Evolutionary conservation across 768 basidiomycete species (phyloP), one percentile per base, ranked within the genome.

Genomic region (Serendipita sp.): DNA sequence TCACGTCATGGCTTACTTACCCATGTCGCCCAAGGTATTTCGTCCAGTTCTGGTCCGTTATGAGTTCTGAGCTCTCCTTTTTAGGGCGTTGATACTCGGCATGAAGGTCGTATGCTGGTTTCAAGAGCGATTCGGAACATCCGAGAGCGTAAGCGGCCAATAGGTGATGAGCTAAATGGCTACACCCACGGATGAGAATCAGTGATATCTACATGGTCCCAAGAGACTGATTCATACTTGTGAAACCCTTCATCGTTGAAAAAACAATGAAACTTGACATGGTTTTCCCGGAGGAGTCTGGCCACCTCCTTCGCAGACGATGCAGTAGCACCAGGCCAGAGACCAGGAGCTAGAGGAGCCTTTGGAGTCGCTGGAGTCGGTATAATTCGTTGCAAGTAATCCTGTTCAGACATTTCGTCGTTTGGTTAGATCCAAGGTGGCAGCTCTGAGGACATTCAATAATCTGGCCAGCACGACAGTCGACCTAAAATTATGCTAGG

Each of bases 91-190:
- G 76, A 40, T 76, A 70, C 13, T 68, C 68, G 44, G 74, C 75
- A 40, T 70, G 68, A 1, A 69, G 71, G 66, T 72, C 66, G 67
- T 79, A 81, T 2, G 77, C 79, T 3, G 74, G 77, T 45, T 75
- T 70, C 1, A 81, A 71, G 44, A 80, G 68, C 10, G 70, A 66
- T 0, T 71, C 72, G 13, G 76, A 72, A 0, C 79, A 85, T 1
- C 86, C 87, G 10, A 88, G 71, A 0, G 77, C 75, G 75, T 82
- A 87, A 2, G 83, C 76, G 3, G 83, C 82, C 29, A 85, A 71
- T 18, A 80, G 67, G 29, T 80, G 81, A 67, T 87, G 84, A 3
- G 80, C 74, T 37, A 79, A 72, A 72, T 87, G 86, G 64, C 81
- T 81, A 60, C 2, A 66, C 6, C 46, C 33, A 13, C 1, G 2